Evolutionary conservation across 441 rosid species (phyloP).

Genomic region (Daphne laureola): DNA sequence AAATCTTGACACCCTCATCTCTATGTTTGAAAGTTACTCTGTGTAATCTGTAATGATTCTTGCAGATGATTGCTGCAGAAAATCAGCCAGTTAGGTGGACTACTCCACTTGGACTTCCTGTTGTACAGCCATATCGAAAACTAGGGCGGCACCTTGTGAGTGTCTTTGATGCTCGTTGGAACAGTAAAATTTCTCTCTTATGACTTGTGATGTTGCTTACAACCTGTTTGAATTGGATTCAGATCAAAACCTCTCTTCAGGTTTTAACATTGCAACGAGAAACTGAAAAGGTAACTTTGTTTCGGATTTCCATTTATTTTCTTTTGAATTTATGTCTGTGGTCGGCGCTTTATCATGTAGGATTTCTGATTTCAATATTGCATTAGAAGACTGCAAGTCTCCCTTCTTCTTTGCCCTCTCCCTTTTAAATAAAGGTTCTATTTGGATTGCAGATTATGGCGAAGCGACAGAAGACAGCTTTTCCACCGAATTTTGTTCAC

Average conservation of each 20-base stretch:
- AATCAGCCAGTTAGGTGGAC: slow-evolving; percentile 92
- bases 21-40: slow-evolving; percentile 6
- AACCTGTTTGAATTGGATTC: slow-evolving; percentile 22
- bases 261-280: slow-evolving; percentile 77
- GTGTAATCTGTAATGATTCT: slow-evolving; percentile 15
- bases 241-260: slow-evolving; percentile 98
- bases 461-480: slow-evolving; percentile 86
- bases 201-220: too few species aligned
- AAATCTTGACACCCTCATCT: neutral
- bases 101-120: slow-evolving; percentile 97
- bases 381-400: neutral
- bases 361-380: too few species aligned
- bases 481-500: slow-evolving; percentile 98
- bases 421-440: neutral
- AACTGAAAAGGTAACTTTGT: slow-evolving; percentile 59
- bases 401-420: neutral
- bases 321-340: too few species aligned
- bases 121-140: slow-evolving; percentile 87
- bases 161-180: slow-evolving; percentile 14
- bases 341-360: too few species aligned
- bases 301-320: too few species aligned
- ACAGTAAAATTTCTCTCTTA: too few species aligned
- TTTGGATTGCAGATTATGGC: slow-evolving; percentile 53
- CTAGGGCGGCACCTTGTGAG: slow-evolving; percentile 70
- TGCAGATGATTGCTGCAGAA: slow-evolving; percentile 82